A percentile compares a stretch with the other conserved stretches of the same genome.
Conservation (phyloP, 768 basidiomycete genomes). For the Phlegmacium glaucopus region DNA sequence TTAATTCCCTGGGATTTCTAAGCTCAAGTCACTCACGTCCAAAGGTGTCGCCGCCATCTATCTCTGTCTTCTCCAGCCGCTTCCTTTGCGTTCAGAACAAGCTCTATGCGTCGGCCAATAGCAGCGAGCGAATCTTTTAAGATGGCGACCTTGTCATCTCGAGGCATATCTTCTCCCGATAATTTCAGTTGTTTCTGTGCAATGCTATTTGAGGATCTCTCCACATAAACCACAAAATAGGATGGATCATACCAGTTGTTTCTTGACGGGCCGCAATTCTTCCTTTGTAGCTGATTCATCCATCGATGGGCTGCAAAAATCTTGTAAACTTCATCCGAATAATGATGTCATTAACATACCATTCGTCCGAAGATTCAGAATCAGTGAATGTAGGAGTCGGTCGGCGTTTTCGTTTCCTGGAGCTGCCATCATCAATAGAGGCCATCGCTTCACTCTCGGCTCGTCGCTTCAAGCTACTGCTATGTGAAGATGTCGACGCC, state of each 20-base stretch:
- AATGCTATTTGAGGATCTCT: conserved; percentile 7
- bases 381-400: conserved; percentile 97
- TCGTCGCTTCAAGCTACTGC: conserved; percentile 63
- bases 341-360: conserved; percentile 46
- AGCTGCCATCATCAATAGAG: conserved; percentile 68
- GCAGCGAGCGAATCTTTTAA: conserved; percentile 93
- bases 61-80: conserved; percentile 78
- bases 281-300: conserved; percentile 92
- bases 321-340: conserved; percentile 3
- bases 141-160: conserved; percentile 95
- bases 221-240: conserved; percentile 3
- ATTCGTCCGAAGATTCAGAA: conserved; percentile 89
- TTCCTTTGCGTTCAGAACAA: conserved; percentile 71
- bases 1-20: neutral
- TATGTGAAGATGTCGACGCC: conserved; percentile 64
- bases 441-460: conserved; percentile 85
- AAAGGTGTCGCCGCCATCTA: conserved; percentile 91
- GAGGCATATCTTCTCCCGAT: conserved; percentile 88
- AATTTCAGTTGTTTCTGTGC: conserved; percentile 89
- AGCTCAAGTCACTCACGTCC: conserved; percentile 71
- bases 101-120: conserved; percentile 90
- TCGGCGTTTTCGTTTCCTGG: conserved; percentile 81
- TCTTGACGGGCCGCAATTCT: conserved; percentile 93
- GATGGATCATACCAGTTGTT: conserved; percentile 68
- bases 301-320: conserved; percentile 77